Conservation (phyloP, 768 basidiomycete species). For the Tephrocybe rancida region DNA sequence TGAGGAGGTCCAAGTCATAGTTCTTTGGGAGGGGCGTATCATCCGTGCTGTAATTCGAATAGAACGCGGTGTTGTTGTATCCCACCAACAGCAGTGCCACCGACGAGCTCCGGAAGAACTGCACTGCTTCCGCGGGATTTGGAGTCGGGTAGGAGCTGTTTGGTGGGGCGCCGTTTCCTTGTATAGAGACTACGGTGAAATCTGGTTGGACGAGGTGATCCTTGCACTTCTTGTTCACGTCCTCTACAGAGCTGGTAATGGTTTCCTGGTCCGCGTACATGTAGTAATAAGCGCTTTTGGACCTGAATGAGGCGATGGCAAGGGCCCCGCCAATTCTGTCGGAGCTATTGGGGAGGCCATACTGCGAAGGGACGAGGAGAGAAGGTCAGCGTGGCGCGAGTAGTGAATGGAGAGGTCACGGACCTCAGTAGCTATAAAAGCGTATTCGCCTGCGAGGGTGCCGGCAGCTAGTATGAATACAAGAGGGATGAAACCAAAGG, state of each 20-base stretch:
- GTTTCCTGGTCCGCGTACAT: neutral
- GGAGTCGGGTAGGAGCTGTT: conserved; percentile 30
- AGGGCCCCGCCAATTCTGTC: conserved; percentile 54
- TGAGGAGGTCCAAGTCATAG: conserved; percentile 49
- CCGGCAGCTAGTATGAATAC: conserved; percentile 25
- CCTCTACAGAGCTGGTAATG: neutral
- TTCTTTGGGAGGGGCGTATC: conserved; percentile 53
- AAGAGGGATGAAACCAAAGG: conserved; percentile 58
- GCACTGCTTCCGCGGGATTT: conserved; percentile 55
- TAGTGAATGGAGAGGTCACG: neutral
- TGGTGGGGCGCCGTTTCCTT: conserved; percentile 28
- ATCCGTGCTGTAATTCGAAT: conserved; percentile 40
- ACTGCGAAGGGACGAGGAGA: conserved; percentile 27
- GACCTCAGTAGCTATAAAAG: neutral
- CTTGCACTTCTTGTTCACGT: neutral
- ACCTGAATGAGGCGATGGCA: conserved; percentile 41
- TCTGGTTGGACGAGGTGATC: conserved; percentile 26
- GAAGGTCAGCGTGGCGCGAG: too few relatives aligned
- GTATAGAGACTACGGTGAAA: conserved; percentile 33
- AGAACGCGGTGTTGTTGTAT: conserved; percentile 63
- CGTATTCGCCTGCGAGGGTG: too few relatives aligned
- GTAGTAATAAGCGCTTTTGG: neutral
- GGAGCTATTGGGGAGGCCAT: conserved; percentile 43
- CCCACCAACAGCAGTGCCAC: conserved; percentile 63
- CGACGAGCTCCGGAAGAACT: conserved; percentile 66